Percentiles rank a stretch among this genome's conserved stretches.
These are phyloP conservation scores for Saururus chinensis DNA, from an alignment of 164 flowering plant species.

Conservation along the genomic window DNA sequence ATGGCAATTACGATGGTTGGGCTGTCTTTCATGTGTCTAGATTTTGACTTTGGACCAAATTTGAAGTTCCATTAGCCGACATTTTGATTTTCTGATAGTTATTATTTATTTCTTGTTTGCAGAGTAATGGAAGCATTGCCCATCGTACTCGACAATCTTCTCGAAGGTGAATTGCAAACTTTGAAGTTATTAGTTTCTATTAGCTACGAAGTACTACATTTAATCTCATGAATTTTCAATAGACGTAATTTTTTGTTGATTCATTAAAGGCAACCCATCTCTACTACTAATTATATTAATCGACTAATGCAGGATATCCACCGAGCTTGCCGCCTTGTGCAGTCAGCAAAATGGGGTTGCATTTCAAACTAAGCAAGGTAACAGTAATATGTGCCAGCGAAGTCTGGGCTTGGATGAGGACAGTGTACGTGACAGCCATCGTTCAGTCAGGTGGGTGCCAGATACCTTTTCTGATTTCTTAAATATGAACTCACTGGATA, in stretches of 20 bases:
- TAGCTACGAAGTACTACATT: background rate
- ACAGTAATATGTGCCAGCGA: conserved; percentile 21
- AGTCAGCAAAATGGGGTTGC: conserved; percentile 31
- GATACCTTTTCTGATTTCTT: background rate
- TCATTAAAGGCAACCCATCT: background rate
- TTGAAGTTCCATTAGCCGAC: background rate
- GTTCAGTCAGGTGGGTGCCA: conserved; percentile 28
- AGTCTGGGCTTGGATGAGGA: conserved; percentile 19
- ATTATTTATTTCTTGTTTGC: conserved; percentile 3
- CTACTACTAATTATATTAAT: background rate
- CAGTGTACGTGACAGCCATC: conserved; percentile 25
- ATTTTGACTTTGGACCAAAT: no score
- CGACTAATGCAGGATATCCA: conserved; percentile 42
- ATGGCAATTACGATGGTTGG: no score
- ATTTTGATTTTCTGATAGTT: background rate
- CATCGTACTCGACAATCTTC: conserved; percentile 54
- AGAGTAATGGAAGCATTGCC: conserved; percentile 38
- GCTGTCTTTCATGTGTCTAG: no score
- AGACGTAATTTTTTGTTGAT: background rate
- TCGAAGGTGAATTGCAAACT: conserved; percentile 27
- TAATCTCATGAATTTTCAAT: no score
- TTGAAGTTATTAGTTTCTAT: background rate
- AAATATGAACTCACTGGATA: no score
- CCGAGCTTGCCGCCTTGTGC: conserved; percentile 34
- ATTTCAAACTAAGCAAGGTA: conserved; percentile 25